Base-by-base conservation (phyloP, 1,284 basidiomycete genomes). In the Rhizoctonia solani region DNA sequence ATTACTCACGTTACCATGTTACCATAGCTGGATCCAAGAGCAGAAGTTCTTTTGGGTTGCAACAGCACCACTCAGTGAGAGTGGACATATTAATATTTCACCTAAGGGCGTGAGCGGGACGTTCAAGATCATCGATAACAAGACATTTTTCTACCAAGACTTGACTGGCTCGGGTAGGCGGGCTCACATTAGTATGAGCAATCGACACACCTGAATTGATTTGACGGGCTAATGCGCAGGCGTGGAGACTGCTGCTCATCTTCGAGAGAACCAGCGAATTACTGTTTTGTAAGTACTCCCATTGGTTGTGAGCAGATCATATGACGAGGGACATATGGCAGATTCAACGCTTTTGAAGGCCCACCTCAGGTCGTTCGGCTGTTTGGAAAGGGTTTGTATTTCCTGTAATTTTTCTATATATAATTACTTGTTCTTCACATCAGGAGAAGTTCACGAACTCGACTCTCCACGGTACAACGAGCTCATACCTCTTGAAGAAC, bases 41-140 rank as follows among this genome's bases (percentile, higher is more conserved):
- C 84, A 86, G 72, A 78, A 83, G 39, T 78, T 85, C 68, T 86
- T 86, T 72, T 87, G 83, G 82, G 82, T 86, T 3, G 83, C 82
- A 0, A 81, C 82, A 1, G 81, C 84, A 0, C 83, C 85, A 4
- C 78, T 85, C 9, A 74, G 75, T 3, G 67, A 68, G 0, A 76
- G 80, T 8, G 85, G 84, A 0, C 81, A 83, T 63, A 77, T 86
- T 44, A 86, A 86, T 69, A 71, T 86, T 25, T 85, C 83, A 0
- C 82, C 83, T 0, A 86, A 86, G 71, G 70, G 69, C 14, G 41
- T 67, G 8, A 74, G 76, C 8, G 81, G 79, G 8, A 81, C 79
- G 9, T 85, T 86, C 71, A 83, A 84, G 70, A 73, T 86, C 61
- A 74, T 80, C 19, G 76, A 81, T 59, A 74, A 78, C 19, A 80